Percentiles rank a stretch among this genome's conserved stretches.
Conservation (phyloP, 139 green algal genomes). For the Chlamydomonas eustigma region DNA sequence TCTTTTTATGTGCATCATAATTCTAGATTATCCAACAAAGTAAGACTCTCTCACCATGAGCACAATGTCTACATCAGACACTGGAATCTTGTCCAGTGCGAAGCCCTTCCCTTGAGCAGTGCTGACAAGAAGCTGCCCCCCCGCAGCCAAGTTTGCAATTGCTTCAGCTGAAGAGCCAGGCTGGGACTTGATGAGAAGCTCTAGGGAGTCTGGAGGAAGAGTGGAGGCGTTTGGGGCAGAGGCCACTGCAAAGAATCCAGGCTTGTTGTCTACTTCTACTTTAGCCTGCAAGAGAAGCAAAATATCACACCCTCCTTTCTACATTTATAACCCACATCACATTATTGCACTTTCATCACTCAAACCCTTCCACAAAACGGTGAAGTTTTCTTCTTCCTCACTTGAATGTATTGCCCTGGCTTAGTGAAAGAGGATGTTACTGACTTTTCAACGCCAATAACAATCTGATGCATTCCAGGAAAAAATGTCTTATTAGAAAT, state of each 20-base stretch:
- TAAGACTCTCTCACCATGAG: constrained; percentile 1
- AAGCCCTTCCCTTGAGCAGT: constrained; percentile 77
- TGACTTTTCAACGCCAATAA: constrained; percentile 55
- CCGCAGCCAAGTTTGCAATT: constrained; percentile 38
- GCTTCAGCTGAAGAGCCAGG: constrained; percentile 53
- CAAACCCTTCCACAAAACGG: too few relatives aligned
- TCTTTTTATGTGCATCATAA: too few relatives aligned
- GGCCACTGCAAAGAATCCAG: constrained; percentile 86
- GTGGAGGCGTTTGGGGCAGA: constrained; percentile 61
- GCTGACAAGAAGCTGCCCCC: constrained; percentile 35
- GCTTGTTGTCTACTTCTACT: constrained; percentile 61
- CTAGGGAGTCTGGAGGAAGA: constrained; percentile 42
- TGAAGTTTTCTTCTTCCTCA: too few relatives aligned
- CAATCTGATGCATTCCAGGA: constrained; percentile 42
- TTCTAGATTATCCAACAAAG: too few relatives aligned
- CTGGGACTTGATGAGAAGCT: constrained; percentile 66
- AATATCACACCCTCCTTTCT: too few relatives aligned
- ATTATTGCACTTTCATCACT: too few relatives aligned
- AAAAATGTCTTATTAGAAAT: constrained; percentile 6
- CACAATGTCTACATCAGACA: constrained; percentile 19
- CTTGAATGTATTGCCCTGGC: constrained; percentile 85
- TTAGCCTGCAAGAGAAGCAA: constrained; percentile 40
- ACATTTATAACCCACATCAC: too few relatives aligned
- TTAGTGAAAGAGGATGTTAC: constrained; percentile 64
- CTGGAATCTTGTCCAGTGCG: constrained; percentile 68